These are phyloP conservation scores for Biscogniauxia sp. DNA, from an alignment of 2,329 filamentous ascomycete species.

Conservation along the genomic window DNA sequence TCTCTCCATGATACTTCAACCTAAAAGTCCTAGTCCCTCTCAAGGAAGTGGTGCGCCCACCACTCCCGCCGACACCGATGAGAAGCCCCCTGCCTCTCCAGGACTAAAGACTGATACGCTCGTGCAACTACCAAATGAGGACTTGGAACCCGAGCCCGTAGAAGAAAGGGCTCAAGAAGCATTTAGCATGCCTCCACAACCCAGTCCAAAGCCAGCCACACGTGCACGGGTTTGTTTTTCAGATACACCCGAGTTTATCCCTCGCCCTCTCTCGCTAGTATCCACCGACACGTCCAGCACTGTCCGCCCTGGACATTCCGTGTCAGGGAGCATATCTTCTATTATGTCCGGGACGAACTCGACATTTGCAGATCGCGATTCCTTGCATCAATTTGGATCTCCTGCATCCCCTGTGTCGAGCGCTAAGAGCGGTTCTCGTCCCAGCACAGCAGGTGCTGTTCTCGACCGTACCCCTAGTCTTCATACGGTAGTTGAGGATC, in stretches of 20 bases:
- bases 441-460: constrained; percentile 70
- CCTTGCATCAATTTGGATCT: constrained; percentile 36
- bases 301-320: constrained; percentile 66
- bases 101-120: constrained; percentile 11
- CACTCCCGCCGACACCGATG: constrained; percentile 54
- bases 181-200: constrained; percentile 25
- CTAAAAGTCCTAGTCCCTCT: constrained; percentile 49
- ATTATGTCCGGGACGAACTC: constrained; percentile 60
- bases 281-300: constrained; percentile 84
- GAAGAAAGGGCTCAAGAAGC: constrained; percentile 23
- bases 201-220: constrained; percentile 34
- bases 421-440: constrained; percentile 51
- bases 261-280: constrained; percentile 76
- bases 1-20: constrained; percentile 65
- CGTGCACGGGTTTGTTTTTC: constrained; percentile 77
- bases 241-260: constrained; percentile 79
- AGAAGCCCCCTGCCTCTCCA: constrained; percentile 27
- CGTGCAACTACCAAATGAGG: constrained; percentile 13
- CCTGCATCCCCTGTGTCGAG: constrained; percentile 41
- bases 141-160: constrained; percentile 23
- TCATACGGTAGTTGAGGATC: constrained; percentile 31
- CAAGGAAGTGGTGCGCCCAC: constrained; percentile 62
- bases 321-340: constrained; percentile 78
- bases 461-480: constrained; percentile 51
- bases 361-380: constrained; percentile 41